Base-by-base conservation (phyloP, 2,329 filamentous ascomycete species). In the Calonectria leucothoes region DNA sequence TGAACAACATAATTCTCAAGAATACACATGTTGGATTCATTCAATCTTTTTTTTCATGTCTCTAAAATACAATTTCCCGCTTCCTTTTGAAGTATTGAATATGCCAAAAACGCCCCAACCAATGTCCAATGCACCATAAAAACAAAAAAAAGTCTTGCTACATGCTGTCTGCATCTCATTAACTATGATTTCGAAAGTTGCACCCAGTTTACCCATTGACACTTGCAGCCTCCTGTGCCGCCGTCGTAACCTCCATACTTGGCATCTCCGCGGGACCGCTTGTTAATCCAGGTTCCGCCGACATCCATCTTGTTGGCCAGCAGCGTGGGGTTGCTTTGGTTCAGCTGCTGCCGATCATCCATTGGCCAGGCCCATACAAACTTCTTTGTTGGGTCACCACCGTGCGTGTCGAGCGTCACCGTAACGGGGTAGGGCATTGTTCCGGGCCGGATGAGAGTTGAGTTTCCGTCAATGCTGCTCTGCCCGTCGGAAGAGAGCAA, bases 401-500 rank as follows among this genome's bases (percentile, higher is more conserved):
- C 92, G 78, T 93, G 92, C 57, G 90, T 90, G 81, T 93, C 92
- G 74, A 89, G 86, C 23, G 87, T 89, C 55, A 93, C 82, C 5
- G 91, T 93, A 51, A 92, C 86, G 0, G 92, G 91, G 76, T 92
- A 93, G 2, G 91, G 91, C 83, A 93, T 92, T 5, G 89, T 89
- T 10, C 91, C 91, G 0, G 91, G 91, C 42, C 85, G 83, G 23
- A 85, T 82, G 69, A 82, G 75, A 73, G 69, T 61, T 6, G 79
- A 61, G 55, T 61, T 77, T 10, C 79, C 80, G 33, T 81, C 78
- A 67, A 80, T 80, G 65, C 75, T 78, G 6, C 75, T 77, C 49
- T 80, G 79, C 1, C 77, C 81, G 23, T 82, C 82, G 0, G 84
- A 66, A 27, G 75, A 70, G 17, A 84, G 73, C 35, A 84, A 78